phyloP scores from a whole-genome alignment of 345 rosid species.

The Eucalyptus erythrocorys region DNA sequence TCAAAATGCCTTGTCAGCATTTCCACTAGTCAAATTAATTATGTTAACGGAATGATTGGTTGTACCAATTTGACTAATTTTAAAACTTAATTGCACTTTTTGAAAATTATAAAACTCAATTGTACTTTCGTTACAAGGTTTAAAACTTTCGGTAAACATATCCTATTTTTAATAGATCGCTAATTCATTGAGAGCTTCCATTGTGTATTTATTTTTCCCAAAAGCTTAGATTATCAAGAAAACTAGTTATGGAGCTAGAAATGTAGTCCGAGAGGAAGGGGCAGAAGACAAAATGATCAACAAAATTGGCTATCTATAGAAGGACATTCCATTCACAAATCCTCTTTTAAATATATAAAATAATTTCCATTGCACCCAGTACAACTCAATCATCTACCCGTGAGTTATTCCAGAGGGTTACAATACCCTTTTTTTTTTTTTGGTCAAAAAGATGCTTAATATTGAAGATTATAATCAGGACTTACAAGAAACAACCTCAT shows the following conservation, averaged over 20 bases:
- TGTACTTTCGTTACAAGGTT: accelerated
- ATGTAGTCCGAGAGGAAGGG: too few relatives aligned
- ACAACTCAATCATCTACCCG: background rate
- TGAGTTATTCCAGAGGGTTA: background rate
- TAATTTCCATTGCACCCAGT: background rate
- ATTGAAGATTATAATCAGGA: too few relatives aligned
- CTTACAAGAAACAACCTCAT: too few relatives aligned
- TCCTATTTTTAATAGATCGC: accelerated
- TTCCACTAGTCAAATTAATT: too few relatives aligned
- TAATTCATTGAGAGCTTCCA: too few relatives aligned
- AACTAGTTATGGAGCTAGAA: too few relatives aligned
- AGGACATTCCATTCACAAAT: background rate
- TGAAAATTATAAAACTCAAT: too few relatives aligned
- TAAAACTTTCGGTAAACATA: accelerated
- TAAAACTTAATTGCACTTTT: accelerated
- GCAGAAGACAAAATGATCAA: background rate
- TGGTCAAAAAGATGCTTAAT: too few relatives aligned
- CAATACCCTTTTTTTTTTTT: too few relatives aligned
- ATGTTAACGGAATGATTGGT: accelerated
- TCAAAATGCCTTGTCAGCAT: too few relatives aligned
- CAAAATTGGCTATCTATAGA: background rate
- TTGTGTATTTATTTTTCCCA: background rate
- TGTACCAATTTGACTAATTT: too few relatives aligned
- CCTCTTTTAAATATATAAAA: background rate
- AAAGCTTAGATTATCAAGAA: background rate